phyloP scores from a whole-genome alignment of 495 filamentous ascomycete genomes.

The Ascodesmis nigricans region DNA sequence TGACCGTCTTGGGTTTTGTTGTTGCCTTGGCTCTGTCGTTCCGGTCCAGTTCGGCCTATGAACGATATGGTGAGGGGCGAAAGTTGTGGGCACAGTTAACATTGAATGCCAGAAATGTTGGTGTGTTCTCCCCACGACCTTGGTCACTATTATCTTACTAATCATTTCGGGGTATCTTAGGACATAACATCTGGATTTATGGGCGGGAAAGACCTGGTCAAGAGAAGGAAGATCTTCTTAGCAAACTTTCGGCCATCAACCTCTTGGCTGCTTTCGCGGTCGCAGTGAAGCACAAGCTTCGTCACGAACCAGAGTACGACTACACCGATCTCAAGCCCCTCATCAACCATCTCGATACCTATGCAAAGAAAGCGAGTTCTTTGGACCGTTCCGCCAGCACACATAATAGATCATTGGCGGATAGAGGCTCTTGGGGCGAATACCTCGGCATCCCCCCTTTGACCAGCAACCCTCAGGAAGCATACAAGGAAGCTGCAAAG shows the following conservation, averaged over 20 bases:
- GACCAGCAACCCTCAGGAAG: slow-evolving; percentile 48
- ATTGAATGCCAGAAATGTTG: too few relatives aligned
- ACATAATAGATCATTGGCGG: slow-evolving; percentile 24
- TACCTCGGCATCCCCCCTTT: slow-evolving; percentile 51
- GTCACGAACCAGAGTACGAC: slow-evolving; percentile 63
- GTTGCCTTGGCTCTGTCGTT: slow-evolving; percentile 67
- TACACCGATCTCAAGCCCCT: slow-evolving; percentile 43
- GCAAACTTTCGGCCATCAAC: slow-evolving; percentile 57
- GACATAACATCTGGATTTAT: slow-evolving; percentile 76
- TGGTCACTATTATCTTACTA: too few relatives aligned
- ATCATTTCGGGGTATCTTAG: too few relatives aligned
- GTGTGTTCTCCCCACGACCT: too few relatives aligned
- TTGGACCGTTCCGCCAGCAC: slow-evolving; percentile 20
- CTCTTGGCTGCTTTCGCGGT: slow-evolving; percentile 58
- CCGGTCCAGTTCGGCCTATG: slow-evolving; percentile 66
- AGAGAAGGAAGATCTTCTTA: slow-evolving; percentile 46
- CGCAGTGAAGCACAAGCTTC: slow-evolving; percentile 64
- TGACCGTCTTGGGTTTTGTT: slow-evolving; percentile 78
- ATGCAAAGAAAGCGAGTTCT: slow-evolving; percentile 43
- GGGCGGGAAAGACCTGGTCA: slow-evolving; percentile 34
- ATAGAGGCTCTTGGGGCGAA: slow-evolving; percentile 37
- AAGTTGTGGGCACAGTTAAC: too few relatives aligned
- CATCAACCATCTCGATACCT: slow-evolving; percentile 40
- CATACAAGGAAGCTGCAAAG: slow-evolving; percentile 40
- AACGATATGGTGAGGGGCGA: slow-evolving; percentile 31